Evolutionary conservation across 768 basidiomycete species (phyloP).

Genomic region (Tylopilus rubrobrunneus): DNA sequence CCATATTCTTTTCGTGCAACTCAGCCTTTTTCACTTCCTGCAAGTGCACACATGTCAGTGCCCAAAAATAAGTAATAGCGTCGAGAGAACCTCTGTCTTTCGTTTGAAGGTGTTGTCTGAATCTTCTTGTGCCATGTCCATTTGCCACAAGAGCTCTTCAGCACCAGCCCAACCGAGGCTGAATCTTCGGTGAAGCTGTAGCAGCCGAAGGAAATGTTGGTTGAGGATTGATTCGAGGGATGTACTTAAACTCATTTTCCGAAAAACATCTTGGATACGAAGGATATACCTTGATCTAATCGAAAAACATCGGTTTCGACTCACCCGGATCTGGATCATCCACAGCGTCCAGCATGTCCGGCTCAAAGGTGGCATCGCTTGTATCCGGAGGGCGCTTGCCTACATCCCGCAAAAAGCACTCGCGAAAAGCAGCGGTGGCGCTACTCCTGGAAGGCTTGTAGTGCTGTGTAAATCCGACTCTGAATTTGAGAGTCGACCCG

Average conservation of each 20-base stretch:
- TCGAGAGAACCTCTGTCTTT: constrained; percentile 29
- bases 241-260: constrained; percentile 59
- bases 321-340: constrained; percentile 3
- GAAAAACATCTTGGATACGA: constrained; percentile 39
- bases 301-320: not conserved
- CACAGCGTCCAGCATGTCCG: not conserved
- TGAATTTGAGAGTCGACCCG: constrained; percentile 44
- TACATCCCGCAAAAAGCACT: constrained; percentile 37
- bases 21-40: constrained; percentile 36
- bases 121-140: constrained; percentile 42
- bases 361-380: not conserved
- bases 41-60: not conserved
- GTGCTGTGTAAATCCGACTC: constrained; percentile 53
- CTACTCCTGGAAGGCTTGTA: constrained; percentile 60
- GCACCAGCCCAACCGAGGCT: constrained; percentile 68
- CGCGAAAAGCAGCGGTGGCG: constrained; percentile 45
- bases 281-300: constrained; percentile 29
- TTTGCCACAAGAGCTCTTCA: constrained; percentile 46
- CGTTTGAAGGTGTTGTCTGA: constrained; percentile 36
- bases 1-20: constrained; percentile 37
- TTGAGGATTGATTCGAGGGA: constrained; percentile 62
- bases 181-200: constrained; percentile 50
- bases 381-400: constrained; percentile 29
- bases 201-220: constrained; percentile 48
- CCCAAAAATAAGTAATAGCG: not conserved